phyloP scores from a whole-genome alignment of 2,329 filamentous ascomycete genomes.

The Xylaria sp. region DNA sequence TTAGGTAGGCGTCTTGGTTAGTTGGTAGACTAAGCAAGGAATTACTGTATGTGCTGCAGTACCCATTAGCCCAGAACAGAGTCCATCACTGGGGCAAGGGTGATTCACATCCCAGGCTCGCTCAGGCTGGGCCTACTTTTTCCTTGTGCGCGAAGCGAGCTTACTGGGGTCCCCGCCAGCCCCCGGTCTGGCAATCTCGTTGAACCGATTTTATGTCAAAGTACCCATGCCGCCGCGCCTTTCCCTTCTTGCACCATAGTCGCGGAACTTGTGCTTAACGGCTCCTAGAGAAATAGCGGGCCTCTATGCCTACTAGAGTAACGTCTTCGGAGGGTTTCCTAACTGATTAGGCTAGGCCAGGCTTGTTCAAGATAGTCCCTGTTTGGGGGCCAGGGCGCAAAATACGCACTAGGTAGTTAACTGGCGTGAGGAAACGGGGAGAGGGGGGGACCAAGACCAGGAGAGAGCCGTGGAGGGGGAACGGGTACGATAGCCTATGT shows the following conservation, averaged over 20 bases:
- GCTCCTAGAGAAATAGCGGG: conserved; percentile 60
- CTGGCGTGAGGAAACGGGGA: conserved; percentile 43
- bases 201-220: conserved; percentile 57
- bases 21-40: conserved; percentile 28
- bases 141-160: conserved; percentile 53
- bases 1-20: conserved; percentile 8
- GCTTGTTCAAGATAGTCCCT: conserved; percentile 45
- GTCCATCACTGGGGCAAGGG: conserved; percentile 37
- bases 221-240: conserved; percentile 52
- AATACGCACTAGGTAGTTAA: conserved; percentile 37
- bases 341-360: conserved; percentile 53
- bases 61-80: conserved; percentile 26
- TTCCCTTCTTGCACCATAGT: conserved; percentile 54
- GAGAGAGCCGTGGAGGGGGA: conserved; percentile 45
- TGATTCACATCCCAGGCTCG: conserved; percentile 33
- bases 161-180: conserved; percentile 52
- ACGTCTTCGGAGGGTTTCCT: conserved; percentile 59
- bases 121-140: conserved; percentile 41
- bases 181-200: conserved; percentile 59
- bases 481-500: conserved; percentile 26
- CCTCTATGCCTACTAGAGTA: conserved; percentile 48
- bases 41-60: conserved; percentile 34
- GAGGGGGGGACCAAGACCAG: conserved; percentile 19
- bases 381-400: conserved; percentile 51
- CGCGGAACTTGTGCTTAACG: conserved; percentile 58